These are phyloP conservation scores for Neopestalotiopsis sp. DNA, from an alignment of 2,329 filamentous ascomycete genomes.

Conservation along the genomic window DNA sequence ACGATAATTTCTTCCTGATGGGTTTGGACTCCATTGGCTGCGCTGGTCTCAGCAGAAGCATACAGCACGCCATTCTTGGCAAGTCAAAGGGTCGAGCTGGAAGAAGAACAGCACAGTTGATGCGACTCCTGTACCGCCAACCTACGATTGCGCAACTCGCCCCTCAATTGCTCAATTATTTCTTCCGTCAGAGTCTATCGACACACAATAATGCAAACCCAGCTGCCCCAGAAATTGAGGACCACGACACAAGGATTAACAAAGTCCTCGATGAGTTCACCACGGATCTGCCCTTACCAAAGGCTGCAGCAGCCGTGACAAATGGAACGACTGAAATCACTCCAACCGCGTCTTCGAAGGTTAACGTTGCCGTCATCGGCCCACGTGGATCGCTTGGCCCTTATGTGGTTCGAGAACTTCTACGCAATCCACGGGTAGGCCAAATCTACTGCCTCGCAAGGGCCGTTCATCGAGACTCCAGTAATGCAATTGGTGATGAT, in stretches of 20 bases:
- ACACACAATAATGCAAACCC: background rate
- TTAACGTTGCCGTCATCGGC: background rate
- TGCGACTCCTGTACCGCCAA: background rate
- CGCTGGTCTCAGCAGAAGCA: background rate
- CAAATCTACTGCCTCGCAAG: background rate
- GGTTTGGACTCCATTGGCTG: background rate
- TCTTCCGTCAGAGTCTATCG: background rate
- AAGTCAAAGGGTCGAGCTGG: background rate
- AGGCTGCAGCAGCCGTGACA: background rate
- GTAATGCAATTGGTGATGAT: background rate
- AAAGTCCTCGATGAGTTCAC: background rate
- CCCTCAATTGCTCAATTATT: background rate
- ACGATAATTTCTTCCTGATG: background rate
- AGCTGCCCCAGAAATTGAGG: background rate
- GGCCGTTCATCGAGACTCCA: background rate
- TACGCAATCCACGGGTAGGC: background rate
- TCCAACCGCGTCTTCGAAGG: background rate
- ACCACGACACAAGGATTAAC: background rate
- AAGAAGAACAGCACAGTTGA: background rate
- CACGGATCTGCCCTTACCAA: background rate
- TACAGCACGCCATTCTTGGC: background rate
- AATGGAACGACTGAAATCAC: background rate
- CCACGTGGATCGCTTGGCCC: background rate
- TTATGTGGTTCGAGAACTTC: background rate
- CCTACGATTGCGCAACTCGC: background rate